Base-by-base conservation (phyloP, 805 yeast species). In the Candida insectalens region DNA sequence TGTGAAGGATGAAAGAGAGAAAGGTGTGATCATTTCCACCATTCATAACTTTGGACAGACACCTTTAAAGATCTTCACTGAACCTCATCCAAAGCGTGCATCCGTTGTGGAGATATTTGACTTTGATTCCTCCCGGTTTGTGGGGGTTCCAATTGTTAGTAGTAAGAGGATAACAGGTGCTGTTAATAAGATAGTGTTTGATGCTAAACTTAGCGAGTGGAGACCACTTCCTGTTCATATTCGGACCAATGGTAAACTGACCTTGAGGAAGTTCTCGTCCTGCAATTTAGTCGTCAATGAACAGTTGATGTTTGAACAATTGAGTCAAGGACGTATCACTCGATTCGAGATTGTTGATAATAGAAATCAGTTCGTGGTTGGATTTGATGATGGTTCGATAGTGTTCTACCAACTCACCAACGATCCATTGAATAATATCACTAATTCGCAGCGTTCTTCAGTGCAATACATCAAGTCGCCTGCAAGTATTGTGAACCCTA, bases 31-130 rank as follows among this genome's bases (percentile, higher is more conserved):
- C 3, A 80, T 84, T 16, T 88, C 94, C 2, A 81, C 82, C 45
- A 85, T 85, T 33, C 92, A 87, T 50, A 85, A 85, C 54, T 85
- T 85, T 63, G 96, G 96, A 0, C 96, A 85, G 50, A 85, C 94
- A 0, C 96, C 96, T 2, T 49, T 69, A 32, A 83, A 80, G 44
- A 59, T 87, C 8, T 83, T 87, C 45, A 61, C 59, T 13, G 69
- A 67, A 33, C 79, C 87, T 0, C 95, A 85, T 53, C 78, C 81
- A 1, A 41, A 49, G 18, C 62, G 71, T 62, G 3, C 54, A 57
- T 0, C 42, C 59, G n/a, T 55, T 5, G 6, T 19, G 7, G 14
- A 30, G 8, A 16, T 12, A 9, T 57, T 77, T 2, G 49, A 50
- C 25, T 46, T 62, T 22, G 62, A 62, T 18, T 32, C 51, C 2